A percentile compares a stretch with the other conserved stretches of the same genome.
Evolutionary conservation across 257 asterid species (phyloP).

Genomic region (Nicotiana attenuata): DNA sequence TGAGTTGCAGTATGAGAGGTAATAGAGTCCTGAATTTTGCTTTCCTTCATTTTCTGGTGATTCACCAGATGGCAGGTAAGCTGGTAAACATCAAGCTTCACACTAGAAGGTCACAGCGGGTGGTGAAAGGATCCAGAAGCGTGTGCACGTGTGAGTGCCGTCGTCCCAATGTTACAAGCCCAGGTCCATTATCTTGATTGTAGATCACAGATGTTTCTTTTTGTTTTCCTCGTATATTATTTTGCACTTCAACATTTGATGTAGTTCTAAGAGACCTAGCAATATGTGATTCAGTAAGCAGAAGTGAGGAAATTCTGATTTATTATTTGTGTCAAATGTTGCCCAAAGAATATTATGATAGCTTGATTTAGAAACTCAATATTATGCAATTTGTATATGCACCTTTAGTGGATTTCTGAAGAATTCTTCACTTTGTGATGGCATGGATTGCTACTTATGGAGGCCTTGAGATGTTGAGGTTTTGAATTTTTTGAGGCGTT

Average conservation of each 20-base stretch:
- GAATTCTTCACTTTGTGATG: not conserved
- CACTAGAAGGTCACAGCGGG: slow-evolving; percentile 73
- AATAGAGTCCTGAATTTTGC: not conserved
- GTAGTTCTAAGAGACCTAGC: not conserved
- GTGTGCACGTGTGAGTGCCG: slow-evolving; percentile 77
- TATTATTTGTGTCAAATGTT: not conserved
- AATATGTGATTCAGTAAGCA: not conserved
- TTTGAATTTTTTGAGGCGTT: not conserved
- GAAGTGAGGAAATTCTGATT: not conserved
- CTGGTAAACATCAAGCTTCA: slow-evolving; percentile 83
- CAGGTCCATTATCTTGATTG: slow-evolving; percentile 35
- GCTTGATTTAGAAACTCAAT: not conserved
- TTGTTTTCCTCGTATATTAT: not conserved
- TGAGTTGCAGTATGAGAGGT: not conserved
- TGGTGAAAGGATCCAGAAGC: slow-evolving; percentile 78
- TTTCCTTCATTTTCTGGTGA: slow-evolving; percentile 3
- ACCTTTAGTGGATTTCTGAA: not conserved
- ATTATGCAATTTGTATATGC: not conserved
- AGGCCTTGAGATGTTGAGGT: not conserved
- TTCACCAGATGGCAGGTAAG: slow-evolving; percentile 80
- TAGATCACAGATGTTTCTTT: slow-evolving; percentile 7
- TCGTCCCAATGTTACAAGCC: slow-evolving; percentile 55
- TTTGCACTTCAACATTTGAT: not conserved
- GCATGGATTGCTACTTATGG: not conserved
- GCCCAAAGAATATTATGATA: not conserved